Evolutionary conservation across 2,329 filamentous ascomycete genomes (phyloP).

Genomic region (Trichophyton benhamiae): DNA sequence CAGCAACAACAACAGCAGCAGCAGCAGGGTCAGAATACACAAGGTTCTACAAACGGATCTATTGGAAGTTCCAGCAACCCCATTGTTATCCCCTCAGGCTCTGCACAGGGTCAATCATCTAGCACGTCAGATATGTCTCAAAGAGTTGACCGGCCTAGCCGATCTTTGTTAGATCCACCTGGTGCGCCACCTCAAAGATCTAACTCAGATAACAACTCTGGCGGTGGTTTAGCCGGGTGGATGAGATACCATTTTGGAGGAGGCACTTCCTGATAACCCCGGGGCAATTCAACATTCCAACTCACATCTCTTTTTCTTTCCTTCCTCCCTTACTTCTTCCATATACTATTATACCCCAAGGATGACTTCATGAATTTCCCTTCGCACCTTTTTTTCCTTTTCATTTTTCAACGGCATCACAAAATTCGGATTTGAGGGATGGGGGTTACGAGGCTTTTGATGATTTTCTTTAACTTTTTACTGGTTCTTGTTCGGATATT

Average conservation of each 20-base stretch:
- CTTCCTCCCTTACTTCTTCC: neutral
- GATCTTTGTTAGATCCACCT: neutral
- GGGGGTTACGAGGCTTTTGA: neutral
- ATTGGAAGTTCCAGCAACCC: neutral
- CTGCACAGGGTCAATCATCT: neutral
- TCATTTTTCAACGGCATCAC: neutral
- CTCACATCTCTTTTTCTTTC: neutral
- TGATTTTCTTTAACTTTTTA: neutral
- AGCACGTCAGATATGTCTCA: neutral
- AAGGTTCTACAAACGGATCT: neutral
- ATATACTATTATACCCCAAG: neutral
- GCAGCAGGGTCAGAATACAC: neutral
- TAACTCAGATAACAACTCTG: neutral
- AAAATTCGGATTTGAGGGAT: neutral
- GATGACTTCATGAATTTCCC: neutral
- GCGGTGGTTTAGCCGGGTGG: conserved; percentile 9
- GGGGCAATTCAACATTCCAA: neutral
- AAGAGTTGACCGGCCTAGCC: too few species aligned
- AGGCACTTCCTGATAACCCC: neutral
- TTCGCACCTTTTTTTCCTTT: neutral
- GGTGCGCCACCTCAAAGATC: neutral
- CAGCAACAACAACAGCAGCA: neutral
- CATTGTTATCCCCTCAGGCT: neutral
- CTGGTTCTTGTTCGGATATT: neutral
- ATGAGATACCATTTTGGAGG: conserved; percentile 14